These are phyloP conservation scores for Pestalotiopsis sp. DNA, from an alignment of 2,329 filamentous ascomycete genomes.

Conservation along the genomic window DNA sequence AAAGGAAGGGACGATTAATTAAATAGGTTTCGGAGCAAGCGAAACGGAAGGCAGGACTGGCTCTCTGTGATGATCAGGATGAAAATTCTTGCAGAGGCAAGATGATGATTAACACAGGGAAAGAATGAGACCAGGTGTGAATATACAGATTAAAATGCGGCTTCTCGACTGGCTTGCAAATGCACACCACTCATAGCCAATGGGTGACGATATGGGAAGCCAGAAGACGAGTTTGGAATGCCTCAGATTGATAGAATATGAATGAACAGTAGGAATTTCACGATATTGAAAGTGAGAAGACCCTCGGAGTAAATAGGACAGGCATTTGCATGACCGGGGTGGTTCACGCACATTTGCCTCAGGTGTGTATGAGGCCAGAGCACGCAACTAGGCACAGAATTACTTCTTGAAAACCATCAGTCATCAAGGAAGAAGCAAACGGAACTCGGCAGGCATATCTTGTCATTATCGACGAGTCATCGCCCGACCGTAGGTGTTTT, in stretches of 20 bases:
- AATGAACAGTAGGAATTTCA: not conserved
- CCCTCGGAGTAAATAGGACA: not conserved
- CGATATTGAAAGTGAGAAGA: not conserved
- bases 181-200: too few species aligned
- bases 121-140: too few species aligned
- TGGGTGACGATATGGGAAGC: not conserved
- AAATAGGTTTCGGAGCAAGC: too few species aligned
- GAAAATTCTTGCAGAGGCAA: too few species aligned
- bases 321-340: not conserved
- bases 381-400: not conserved
- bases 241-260: not conserved
- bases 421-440: not conserved
- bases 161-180: not conserved
- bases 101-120: too few species aligned
- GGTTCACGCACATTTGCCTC: conserved; percentile 3
- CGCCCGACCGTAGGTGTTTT: not conserved
- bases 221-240: not conserved
- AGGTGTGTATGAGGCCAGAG: not conserved
- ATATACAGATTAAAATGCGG: not conserved
- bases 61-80: too few species aligned
- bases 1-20: too few species aligned
- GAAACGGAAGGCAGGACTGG: too few species aligned
- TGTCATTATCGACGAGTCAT: conserved; percentile 5
- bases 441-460: not conserved
- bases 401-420: not conserved